A percentile compares a stretch with the other conserved stretches of the same genome.
phyloP scores from a whole-genome alignment of 768 basidiomycete genomes.

The Suillus cothurnatus region DNA sequence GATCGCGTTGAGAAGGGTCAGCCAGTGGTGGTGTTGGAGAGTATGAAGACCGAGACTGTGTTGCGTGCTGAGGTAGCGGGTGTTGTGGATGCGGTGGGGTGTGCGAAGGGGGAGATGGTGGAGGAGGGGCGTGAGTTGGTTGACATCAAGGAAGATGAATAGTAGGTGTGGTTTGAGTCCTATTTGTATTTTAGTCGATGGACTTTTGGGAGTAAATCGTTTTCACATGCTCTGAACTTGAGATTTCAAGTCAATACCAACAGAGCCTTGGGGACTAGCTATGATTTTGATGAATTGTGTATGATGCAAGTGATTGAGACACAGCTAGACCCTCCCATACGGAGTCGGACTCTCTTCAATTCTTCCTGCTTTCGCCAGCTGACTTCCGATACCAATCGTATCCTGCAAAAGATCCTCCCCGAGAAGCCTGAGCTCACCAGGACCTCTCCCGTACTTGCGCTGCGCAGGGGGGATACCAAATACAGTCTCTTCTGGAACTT shows the following conservation, averaged over 20 bases:
- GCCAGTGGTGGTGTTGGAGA: conserved; percentile 82
- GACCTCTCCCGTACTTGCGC: conserved; percentile 34
- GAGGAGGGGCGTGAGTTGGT: conserved; percentile 84
- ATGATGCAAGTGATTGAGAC: background rate
- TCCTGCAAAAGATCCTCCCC: conserved; percentile 66
- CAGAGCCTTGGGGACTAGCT: background rate
- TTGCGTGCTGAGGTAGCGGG: conserved; percentile 72
- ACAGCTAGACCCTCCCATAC: conserved; percentile 19
- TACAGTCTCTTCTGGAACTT: conserved; percentile 61
- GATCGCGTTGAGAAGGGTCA: conserved; percentile 82
- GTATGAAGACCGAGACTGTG: conserved; percentile 98
- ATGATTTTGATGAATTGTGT: background rate
- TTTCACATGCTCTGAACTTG: background rate
- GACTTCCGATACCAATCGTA: conserved; percentile 60
- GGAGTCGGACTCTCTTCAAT: conserved; percentile 73
- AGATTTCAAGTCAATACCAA: background rate
- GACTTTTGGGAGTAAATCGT: background rate
- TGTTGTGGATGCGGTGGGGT: conserved; percentile 69
- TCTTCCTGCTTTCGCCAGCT: conserved; percentile 48
- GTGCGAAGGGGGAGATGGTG: conserved; percentile 88
- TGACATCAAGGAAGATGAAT: conserved; percentile 53
- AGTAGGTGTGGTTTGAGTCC: conserved; percentile 7
- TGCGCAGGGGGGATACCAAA: conserved; percentile 68
- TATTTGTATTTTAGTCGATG: conserved; percentile 3
- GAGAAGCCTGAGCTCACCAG: conserved; percentile 51